Percentiles rank a stretch among this genome's conserved stretches.
Evolutionary conservation across 306 rosid genomes (phyloP).

Genomic region (Benincasa hispida): DNA sequence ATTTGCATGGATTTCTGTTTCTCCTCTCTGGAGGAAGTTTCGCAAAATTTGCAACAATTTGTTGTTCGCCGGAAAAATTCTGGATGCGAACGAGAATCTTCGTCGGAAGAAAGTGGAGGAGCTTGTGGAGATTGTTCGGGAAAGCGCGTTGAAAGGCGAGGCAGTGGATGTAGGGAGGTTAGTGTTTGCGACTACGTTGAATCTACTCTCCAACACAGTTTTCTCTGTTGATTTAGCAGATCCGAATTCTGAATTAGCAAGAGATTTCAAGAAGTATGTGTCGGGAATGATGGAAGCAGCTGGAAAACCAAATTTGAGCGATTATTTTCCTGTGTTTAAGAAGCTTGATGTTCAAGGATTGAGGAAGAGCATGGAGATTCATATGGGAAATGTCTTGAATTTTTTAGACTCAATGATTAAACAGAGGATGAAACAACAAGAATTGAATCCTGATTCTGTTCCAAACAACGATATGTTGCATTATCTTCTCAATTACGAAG

Average conservation of each 20-base stretch:
- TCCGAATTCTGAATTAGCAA: slow-evolving; percentile 18
- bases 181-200: slow-evolving; percentile 17
- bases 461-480: slow-evolving; percentile 7
- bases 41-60: neutral
- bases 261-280: slow-evolving; percentile 13
- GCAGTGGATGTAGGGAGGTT: slow-evolving; percentile 19
- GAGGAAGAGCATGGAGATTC: neutral
- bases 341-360: slow-evolving; percentile 1
- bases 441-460: neutral
- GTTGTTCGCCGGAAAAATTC: slow-evolving; percentile 5
- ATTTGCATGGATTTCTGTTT: slow-evolving; percentile 18
- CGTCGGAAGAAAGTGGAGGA: slow-evolving; percentile 16
- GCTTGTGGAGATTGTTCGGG: neutral
- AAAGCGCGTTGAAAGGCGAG: slow-evolving; percentile 9
- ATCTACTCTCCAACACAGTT: slow-evolving; percentile 26
- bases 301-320: slow-evolving; percentile 13
- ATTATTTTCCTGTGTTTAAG: slow-evolving; percentile 5
- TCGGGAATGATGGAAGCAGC: slow-evolving; percentile 2
- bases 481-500: neutral
- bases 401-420: neutral
- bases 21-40: slow-evolving; percentile 18
- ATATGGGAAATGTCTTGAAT: neutral
- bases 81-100: slow-evolving; percentile 23
- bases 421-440: neutral
- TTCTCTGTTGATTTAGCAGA: slow-evolving; percentile 31